Evolutionary conservation across 2,329 filamentous ascomycete genomes (phyloP).

Genomic region (Calonectria pteridis): DNA sequence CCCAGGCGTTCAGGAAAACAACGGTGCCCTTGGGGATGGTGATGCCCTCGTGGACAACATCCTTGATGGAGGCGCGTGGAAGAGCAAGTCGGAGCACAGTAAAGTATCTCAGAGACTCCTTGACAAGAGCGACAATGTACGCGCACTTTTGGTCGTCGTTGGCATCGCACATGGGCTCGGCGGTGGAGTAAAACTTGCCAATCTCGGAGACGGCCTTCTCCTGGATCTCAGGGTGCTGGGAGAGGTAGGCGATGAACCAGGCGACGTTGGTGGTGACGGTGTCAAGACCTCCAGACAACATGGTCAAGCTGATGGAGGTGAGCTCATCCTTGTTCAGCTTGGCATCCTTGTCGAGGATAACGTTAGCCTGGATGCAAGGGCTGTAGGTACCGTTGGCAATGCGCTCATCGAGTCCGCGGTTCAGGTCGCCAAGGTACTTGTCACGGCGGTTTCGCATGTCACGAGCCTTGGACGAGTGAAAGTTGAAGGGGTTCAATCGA

Average conservation of each 20-base stretch:
- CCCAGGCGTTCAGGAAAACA: constrained; percentile 76
- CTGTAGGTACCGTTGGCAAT: constrained; percentile 72
- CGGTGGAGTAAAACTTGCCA: constrained; percentile 61
- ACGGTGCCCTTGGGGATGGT: constrained; percentile 73
- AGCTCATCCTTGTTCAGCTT: constrained; percentile 73
- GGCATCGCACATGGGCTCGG: constrained; percentile 69
- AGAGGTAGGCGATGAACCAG: constrained; percentile 73
- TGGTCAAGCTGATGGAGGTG: constrained; percentile 75
- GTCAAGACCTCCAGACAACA: constrained; percentile 76
- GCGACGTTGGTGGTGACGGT: constrained; percentile 75
- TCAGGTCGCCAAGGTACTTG: constrained; percentile 69
- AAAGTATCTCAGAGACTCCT: constrained; percentile 72
- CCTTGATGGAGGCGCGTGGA: constrained; percentile 71
- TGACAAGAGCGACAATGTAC: constrained; percentile 73
- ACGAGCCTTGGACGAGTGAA: constrained; percentile 68
- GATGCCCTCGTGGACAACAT: constrained; percentile 68
- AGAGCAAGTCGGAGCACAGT: constrained; percentile 73
- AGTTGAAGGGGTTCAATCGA: constrained; percentile 71
- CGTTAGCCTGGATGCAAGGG: constrained; percentile 76
- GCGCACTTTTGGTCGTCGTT: constrained; percentile 73
- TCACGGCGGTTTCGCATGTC: constrained; percentile 72
- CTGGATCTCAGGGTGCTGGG: constrained; percentile 72
- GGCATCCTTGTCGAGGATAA: constrained; percentile 73
- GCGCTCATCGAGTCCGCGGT: constrained; percentile 68
- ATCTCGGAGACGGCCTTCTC: constrained; percentile 70